Evolutionary conservation across 768 basidiomycete species (phyloP).

Genomic region (Sistotremastrum niveocremeum): DNA sequence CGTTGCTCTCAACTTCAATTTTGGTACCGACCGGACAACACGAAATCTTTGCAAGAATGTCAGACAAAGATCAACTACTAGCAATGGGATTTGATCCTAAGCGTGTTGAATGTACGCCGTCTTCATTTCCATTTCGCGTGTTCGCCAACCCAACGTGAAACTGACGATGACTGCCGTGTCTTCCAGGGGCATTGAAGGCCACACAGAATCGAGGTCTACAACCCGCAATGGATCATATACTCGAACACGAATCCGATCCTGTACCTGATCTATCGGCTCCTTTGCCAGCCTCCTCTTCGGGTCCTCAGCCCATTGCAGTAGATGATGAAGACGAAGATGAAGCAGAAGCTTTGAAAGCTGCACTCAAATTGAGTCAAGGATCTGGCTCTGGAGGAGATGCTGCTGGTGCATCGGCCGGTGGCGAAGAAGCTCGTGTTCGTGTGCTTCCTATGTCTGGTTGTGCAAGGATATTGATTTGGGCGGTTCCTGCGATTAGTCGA

Average conservation of each 20-base stretch:
- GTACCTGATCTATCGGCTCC: constrained; percentile 50
- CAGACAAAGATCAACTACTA: constrained; percentile 60
- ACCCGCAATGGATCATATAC: constrained; percentile 79
- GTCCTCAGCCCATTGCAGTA: constrained; percentile 30
- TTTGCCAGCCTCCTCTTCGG: constrained; percentile 17
- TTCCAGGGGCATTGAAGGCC: constrained; percentile 75
- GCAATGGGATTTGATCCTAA: constrained; percentile 80
- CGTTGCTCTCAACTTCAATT: too few relatives aligned
- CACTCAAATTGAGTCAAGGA: constrained; percentile 27
- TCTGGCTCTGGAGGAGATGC: constrained; percentile 9
- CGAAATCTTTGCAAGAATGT: background rate
- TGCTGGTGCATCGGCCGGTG: constrained; percentile 6
- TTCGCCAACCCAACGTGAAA: constrained; percentile 1
- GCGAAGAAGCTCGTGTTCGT: constrained; percentile 50
- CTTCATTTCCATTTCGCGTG: constrained; percentile 4
- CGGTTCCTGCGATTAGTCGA: constrained; percentile 35
- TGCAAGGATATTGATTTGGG: background rate
- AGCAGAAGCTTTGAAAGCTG: constrained; percentile 41
- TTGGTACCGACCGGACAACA: too few relatives aligned
- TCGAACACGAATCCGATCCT: constrained; percentile 65
- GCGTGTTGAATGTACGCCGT: constrained; percentile 75
- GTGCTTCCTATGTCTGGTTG: background rate
- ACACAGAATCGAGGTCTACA: constrained; percentile 78
- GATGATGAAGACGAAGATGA: constrained; percentile 61
- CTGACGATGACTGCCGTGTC: background rate